Percentiles rank a stretch among this genome's conserved stretches.
Evolutionary conservation across 2,329 filamentous ascomycete genomes (phyloP).

Genomic region (Nothophoma quercina): DNA sequence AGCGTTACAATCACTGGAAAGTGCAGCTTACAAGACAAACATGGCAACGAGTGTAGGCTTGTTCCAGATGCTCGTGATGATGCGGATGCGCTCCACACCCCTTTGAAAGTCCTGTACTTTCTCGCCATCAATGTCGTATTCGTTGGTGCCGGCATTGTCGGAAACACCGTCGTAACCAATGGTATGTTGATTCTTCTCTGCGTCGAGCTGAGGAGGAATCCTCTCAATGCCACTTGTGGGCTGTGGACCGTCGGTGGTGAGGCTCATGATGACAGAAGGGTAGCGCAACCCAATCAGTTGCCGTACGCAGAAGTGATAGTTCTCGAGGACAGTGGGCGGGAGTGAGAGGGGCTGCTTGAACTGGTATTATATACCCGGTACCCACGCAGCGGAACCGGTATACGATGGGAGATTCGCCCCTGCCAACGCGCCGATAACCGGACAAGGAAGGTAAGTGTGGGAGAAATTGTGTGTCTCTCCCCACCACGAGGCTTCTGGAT

Average conservation of each 20-base stretch:
- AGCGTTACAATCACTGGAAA: not conserved
- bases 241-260: slow-evolving; percentile 18
- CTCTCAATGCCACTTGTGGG: slow-evolving; percentile 23
- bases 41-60: slow-evolving; percentile 48
- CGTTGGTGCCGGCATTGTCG: slow-evolving; percentile 20
- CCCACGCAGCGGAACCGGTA: slow-evolving; percentile 11
- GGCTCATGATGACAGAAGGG: slow-evolving; percentile 20
- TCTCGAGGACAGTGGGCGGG: slow-evolving; percentile 17
- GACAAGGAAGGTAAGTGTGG: slow-evolving; percentile 26
- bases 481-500: slow-evolving; percentile 34
- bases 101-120: slow-evolving; percentile 44
- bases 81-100: slow-evolving; percentile 51
- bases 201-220: slow-evolving; percentile 22
- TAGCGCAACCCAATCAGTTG: slow-evolving; percentile 11
- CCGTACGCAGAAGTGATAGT: slow-evolving; percentile 21
- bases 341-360: slow-evolving; percentile 12
- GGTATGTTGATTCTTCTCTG: slow-evolving; percentile 27
- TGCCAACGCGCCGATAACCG: slow-evolving; percentile 32
- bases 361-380: slow-evolving; percentile 26
- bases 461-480: slow-evolving; percentile 31
- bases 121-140: slow-evolving; percentile 17
- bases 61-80: slow-evolving; percentile 52
- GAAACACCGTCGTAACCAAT: slow-evolving; percentile 16
- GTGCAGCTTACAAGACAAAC: slow-evolving; percentile 48
- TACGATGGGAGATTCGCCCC: slow-evolving; percentile 8